These are phyloP conservation scores for Phytophthora tentaculata DNA, from an alignment of 352 stramenopile genomes.

Conservation along the genomic window DNA sequence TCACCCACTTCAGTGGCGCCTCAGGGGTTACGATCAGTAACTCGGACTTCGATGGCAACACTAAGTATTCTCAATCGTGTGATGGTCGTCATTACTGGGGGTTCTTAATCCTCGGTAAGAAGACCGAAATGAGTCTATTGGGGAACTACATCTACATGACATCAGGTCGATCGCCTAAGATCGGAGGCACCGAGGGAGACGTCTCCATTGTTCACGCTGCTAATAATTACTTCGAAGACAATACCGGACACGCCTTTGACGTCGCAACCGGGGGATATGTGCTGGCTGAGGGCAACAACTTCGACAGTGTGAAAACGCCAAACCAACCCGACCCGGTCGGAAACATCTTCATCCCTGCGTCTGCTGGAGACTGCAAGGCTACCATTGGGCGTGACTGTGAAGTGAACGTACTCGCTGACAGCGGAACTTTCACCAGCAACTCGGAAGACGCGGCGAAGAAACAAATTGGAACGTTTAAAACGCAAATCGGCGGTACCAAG, in stretches of 20 bases:
- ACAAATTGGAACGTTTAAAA: not conserved
- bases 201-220: slow-evolving; percentile 33
- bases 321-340: not conserved
- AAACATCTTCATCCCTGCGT: slow-evolving; percentile 1
- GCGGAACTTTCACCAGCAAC: not conserved
- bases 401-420: not conserved
- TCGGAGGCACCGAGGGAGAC: slow-evolving; percentile 15
- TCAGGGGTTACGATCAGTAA: slow-evolving; percentile 58
- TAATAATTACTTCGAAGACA: slow-evolving; percentile 57
- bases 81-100: slow-evolving; percentile 61
- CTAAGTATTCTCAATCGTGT: slow-evolving; percentile 48
- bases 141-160: slow-evolving; percentile 49
- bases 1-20: slow-evolving; percentile 33
- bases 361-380: not conserved
- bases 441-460: not conserved
- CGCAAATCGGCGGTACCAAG: not conserved
- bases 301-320: slow-evolving; percentile 27
- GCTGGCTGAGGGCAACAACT: slow-evolving; percentile 53
- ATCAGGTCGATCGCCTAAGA: slow-evolving; percentile 41
- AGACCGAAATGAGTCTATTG: slow-evolving; percentile 36
- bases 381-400: not conserved
- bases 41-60: slow-evolving; percentile 53
- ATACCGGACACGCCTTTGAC: slow-evolving; percentile 45
- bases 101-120: slow-evolving; percentile 37
- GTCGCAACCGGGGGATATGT: slow-evolving; percentile 36